These are phyloP conservation scores for Zalerion maritima DNA, from an alignment of 495 filamentous ascomycete species.

Conservation along the genomic window DNA sequence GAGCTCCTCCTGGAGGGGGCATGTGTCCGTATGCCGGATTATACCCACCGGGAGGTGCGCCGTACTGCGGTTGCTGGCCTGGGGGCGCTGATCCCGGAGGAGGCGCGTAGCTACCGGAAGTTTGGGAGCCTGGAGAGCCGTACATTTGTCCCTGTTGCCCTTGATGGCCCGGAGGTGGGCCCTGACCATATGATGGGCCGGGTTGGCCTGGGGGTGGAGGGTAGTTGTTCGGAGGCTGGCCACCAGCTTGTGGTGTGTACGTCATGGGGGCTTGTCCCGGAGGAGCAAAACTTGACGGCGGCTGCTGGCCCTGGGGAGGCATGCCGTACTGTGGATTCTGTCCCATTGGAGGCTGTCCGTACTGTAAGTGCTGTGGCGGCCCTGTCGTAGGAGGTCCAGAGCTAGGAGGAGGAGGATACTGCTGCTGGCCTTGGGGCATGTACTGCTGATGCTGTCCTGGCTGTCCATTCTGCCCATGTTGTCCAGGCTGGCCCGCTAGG, in stretches of 20 bases:
- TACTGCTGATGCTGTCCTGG: constrained; percentile 8
- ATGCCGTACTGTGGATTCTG: constrained; percentile 9
- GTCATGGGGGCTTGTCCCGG: constrained; percentile 10
- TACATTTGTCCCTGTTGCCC: no score
- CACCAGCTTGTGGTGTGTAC: constrained; percentile 9
- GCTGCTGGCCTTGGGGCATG: constrained; percentile 7
- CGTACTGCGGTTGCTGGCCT: constrained; percentile 10
- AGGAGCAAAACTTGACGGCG: constrained; percentile 3
- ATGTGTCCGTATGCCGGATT: not conserved
- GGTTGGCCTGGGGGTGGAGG: constrained; percentile 6
- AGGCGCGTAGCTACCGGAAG: no score
- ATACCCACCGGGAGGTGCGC: constrained; percentile 1
- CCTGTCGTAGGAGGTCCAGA: constrained; percentile 6
- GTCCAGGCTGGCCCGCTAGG: constrained; percentile 15
- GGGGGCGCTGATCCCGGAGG: constrained; percentile 11
- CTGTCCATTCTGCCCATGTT: constrained; percentile 12
- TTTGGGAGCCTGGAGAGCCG: no score
- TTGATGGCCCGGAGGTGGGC: no score
- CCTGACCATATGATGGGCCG: constrained; percentile 5
- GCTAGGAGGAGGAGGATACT: constrained; percentile 2
- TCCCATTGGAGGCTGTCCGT: constrained; percentile 4
- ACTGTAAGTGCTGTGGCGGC: constrained; percentile 2
- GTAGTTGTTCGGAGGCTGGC: constrained; percentile 12
- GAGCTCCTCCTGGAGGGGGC: not conserved
- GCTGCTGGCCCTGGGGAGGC: not conserved